Evolutionary conservation across 1,139 yeast species (phyloP).

Genomic region (Taphrina confusa): DNA sequence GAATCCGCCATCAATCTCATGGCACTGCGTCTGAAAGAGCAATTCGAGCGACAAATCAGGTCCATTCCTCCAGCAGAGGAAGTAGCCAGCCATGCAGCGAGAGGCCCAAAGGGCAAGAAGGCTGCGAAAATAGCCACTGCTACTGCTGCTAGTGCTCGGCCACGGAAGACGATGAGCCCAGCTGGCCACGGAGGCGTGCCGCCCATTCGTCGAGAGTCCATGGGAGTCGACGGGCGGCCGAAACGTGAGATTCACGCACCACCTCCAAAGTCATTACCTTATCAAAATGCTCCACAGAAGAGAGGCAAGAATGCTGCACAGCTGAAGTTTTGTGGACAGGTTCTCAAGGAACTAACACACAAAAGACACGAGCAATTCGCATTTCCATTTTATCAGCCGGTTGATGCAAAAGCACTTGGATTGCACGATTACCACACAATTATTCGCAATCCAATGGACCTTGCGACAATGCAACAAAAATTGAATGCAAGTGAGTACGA

Average conservation of each 20-base stretch:
- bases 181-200: conserved; percentile 55
- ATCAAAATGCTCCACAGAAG: conserved; percentile 78
- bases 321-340: conserved; percentile 78
- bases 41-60: conserved; percentile 89
- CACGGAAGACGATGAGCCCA: conserved; percentile 8
- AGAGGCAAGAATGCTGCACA: conserved; percentile 91
- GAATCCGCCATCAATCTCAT: conserved; percentile 80
- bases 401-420: conserved; percentile 90
- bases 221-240: conserved; percentile 71
- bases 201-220: conserved; percentile 62
- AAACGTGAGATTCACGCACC: conserved; percentile 97
- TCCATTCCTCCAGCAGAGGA: conserved; percentile 83
- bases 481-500: conserved; percentile 84
- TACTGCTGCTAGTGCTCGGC: conserved; percentile 7
- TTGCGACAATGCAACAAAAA: conserved; percentile 79
- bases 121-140: conserved; percentile 41
- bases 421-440: conserved; percentile 86
- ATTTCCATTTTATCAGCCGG: conserved; percentile 90
- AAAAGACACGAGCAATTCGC: conserved; percentile 83
- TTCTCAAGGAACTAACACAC: conserved; percentile 75
- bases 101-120: conserved; percentile 40
- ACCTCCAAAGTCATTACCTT: conserved; percentile 87
- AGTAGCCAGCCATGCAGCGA: conserved; percentile 9
- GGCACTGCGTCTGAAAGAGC: conserved; percentile 87
- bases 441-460: conserved; percentile 92